phyloP scores from a whole-genome alignment of 805 yeast genomes.

The Yamadazyma endophytica region DNA sequence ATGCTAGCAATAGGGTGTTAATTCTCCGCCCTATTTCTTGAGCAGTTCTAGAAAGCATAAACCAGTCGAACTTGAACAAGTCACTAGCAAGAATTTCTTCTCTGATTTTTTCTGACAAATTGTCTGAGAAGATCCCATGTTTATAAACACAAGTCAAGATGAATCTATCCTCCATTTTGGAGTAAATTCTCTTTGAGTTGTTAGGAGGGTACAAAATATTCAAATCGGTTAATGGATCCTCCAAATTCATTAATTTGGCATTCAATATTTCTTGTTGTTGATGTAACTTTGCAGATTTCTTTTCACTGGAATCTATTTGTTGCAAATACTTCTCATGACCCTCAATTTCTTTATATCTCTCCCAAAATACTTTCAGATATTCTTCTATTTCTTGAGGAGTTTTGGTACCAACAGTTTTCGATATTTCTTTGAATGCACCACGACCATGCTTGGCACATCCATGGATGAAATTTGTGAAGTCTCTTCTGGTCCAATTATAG shows the following conservation, averaged over 20 bases:
- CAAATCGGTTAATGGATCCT: constrained; percentile 61
- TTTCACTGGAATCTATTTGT: constrained; percentile 73
- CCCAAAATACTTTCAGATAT: constrained; percentile 65
- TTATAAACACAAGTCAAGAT: constrained; percentile 57
- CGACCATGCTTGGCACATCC: constrained; percentile 68
- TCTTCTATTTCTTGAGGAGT: constrained; percentile 53
- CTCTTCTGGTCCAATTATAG: constrained; percentile 69
- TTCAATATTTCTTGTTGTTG: constrained; percentile 55
- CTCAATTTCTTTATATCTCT: constrained; percentile 52
- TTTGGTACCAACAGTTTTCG: constrained; percentile 54
- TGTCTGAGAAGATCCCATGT: constrained; percentile 58
- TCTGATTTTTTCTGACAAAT: constrained; percentile 59
- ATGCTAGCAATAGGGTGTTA: constrained; percentile 60
- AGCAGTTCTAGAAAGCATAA: constrained; percentile 62
- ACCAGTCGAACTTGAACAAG: constrained; percentile 71
- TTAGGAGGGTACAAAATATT: constrained; percentile 76
- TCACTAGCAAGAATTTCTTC: constrained; percentile 58
- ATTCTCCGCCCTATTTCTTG: constrained; percentile 70
- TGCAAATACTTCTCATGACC: constrained; percentile 67
- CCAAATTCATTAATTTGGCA: constrained; percentile 47
- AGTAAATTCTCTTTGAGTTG: constrained; percentile 70
- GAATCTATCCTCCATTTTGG: constrained; percentile 67
- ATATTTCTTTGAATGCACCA: constrained; percentile 43
- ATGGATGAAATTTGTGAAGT: constrained; percentile 67
- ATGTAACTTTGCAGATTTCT: constrained; percentile 51